A percentile compares a stretch with the other conserved stretches of the same genome.
phyloP scores from a whole-genome alignment of 805 yeast genomes.

The Candida nitratophila region DNA sequence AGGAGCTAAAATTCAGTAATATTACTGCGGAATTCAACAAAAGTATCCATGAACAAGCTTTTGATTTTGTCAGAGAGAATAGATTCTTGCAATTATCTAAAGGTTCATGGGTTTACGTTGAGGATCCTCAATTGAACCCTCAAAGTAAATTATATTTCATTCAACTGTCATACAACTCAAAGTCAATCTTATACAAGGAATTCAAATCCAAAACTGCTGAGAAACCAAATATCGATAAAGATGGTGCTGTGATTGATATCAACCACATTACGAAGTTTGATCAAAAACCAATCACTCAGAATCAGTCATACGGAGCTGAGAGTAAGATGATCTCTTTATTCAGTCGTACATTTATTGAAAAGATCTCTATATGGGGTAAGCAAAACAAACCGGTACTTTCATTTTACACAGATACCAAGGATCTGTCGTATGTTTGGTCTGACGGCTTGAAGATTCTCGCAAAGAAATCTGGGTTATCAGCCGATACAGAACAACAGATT shows the following conservation, averaged over 20 bases:
- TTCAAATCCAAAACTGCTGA: constrained; percentile 38
- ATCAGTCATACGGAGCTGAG: too few species aligned
- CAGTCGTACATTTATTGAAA: constrained; percentile 38
- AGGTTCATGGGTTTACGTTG: constrained; percentile 77
- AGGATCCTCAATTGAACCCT: constrained; percentile 34
- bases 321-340: neutral
- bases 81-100: constrained; percentile 61
- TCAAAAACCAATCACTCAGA: constrained; percentile 38
- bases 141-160: constrained; percentile 42
- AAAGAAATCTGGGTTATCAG: constrained; percentile 31
- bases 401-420: constrained; percentile 68
- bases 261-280: constrained; percentile 44
- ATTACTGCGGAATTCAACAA: constrained; percentile 42
- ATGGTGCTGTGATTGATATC: constrained; percentile 44
- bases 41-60: constrained; percentile 47
- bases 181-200: constrained; percentile 52
- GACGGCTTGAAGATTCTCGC: constrained; percentile 63
- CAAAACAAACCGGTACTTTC: constrained; percentile 36
- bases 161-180: constrained; percentile 60
- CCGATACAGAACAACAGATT: constrained; percentile 38
- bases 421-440: constrained; percentile 64
- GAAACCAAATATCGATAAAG: constrained; percentile 55
- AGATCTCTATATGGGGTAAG: constrained; percentile 42
- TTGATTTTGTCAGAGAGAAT: constrained; percentile 69
- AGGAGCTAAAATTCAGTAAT: constrained; percentile 35